phyloP scores from a whole-genome alignment of 331 rosid species.

The Malus hybrid region DNA sequence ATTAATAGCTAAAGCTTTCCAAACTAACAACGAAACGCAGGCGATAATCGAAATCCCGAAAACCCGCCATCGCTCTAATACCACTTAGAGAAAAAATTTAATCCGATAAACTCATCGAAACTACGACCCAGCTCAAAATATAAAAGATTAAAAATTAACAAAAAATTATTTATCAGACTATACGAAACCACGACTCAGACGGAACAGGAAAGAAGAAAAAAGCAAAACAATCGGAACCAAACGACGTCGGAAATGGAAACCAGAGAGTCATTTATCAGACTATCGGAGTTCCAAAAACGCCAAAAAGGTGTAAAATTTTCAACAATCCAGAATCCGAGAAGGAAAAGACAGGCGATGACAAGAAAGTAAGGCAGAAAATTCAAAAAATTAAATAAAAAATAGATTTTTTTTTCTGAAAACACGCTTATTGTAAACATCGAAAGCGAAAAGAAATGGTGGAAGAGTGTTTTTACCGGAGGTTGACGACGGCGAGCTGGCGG shows the following conservation, averaged over 20 bases:
- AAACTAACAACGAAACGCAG: neutral
- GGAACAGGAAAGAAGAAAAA: neutral
- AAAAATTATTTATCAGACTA: too few relatives aligned
- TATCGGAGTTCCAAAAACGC: conserved; percentile 2
- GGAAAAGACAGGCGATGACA: neutral
- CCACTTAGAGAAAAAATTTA: neutral
- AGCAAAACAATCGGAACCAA: neutral
- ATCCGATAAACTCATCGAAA: neutral
- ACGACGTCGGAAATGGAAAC: conserved; percentile 1
- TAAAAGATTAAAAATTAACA: neutral
- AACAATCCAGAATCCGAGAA: neutral
- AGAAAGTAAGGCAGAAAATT: neutral
- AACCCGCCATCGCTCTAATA: neutral
- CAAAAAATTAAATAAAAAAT: neutral
- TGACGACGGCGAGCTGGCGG: conserved; percentile 27
- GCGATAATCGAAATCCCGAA: neutral
- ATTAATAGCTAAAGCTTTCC: conserved; percentile 16
- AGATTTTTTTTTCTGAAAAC: neutral
- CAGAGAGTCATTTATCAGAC: neutral
- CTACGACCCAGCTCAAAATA: neutral
- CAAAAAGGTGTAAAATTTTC: conserved; percentile 5
- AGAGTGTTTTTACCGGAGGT: conserved; percentile 30
- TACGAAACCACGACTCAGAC: too few relatives aligned
- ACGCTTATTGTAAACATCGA: conserved; percentile 11
- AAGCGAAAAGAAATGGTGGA: neutral